Evolutionary conservation across 768 basidiomycete genomes (phyloP).

Genomic region (Pleurotus cornucopiae): DNA sequence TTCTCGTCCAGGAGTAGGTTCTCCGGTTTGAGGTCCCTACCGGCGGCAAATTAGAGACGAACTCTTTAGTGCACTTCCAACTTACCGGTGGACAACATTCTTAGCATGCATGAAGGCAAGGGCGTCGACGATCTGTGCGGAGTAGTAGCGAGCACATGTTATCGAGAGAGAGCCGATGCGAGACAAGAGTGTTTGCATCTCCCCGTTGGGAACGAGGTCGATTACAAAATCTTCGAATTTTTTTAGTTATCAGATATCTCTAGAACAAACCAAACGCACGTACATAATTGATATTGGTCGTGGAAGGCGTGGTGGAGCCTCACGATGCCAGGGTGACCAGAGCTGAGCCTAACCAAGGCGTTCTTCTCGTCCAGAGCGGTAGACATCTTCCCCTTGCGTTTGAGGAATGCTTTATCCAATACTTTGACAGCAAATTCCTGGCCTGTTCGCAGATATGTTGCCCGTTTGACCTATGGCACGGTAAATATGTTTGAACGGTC

Average conservation of each 20-base stretch:
- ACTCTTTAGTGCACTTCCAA: conserved; percentile 10
- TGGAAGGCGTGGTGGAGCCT: conserved; percentile 83
- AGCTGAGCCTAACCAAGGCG: conserved; percentile 68
- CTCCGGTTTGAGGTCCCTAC: conserved; percentile 76
- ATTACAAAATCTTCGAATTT: conserved; percentile 63
- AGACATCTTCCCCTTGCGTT: conserved; percentile 71
- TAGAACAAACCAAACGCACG: conserved; percentile 24
- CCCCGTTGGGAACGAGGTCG: conserved; percentile 73
- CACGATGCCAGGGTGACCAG: conserved; percentile 78
- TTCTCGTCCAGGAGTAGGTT: conserved; percentile 87
- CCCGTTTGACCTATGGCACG: conserved; percentile 50
- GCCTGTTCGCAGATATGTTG: conserved; percentile 47
- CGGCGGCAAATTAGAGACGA: conserved; percentile 7
- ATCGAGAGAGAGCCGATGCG: conserved; percentile 84
- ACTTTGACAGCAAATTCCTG: conserved; percentile 76
- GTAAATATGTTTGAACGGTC: conserved; percentile 3
- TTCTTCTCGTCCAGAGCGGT: conserved; percentile 81
- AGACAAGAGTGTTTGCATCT: conserved; percentile 68
- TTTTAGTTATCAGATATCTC: conserved; percentile 4
- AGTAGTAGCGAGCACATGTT: conserved; percentile 74
- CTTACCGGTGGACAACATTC: conserved; percentile 81
- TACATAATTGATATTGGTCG: conserved; percentile 80
- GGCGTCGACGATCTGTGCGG: conserved; percentile 87
- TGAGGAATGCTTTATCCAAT: conserved; percentile 79
- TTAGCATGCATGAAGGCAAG: conserved; percentile 88